These are phyloP conservation scores for Suillus brevipes DNA, from an alignment of 768 basidiomycete genomes.

Conservation along the genomic window DNA sequence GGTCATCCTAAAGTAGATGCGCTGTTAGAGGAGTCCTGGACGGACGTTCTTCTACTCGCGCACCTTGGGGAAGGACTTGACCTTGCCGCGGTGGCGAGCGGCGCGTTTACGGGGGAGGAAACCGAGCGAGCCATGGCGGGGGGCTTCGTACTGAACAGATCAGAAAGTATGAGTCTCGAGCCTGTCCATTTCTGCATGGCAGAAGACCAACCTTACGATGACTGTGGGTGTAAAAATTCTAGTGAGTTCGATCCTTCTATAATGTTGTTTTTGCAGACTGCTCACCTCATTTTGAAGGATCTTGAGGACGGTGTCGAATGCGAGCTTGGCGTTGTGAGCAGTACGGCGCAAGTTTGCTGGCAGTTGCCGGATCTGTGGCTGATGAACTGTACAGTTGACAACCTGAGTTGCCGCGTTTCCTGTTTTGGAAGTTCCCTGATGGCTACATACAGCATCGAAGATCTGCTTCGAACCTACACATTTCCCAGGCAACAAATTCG, in stretches of 20 bases:
- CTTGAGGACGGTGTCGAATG: constrained; percentile 19
- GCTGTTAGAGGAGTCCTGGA: constrained; percentile 11
- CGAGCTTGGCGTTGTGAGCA: constrained; percentile 4
- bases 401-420: constrained; percentile 3
- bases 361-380: constrained; percentile 32
- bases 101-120: constrained; percentile 96
- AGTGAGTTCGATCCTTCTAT: constrained; percentile 18
- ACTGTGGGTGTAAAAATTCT: constrained; percentile 40
- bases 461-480: not conserved
- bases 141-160: constrained; percentile 84
- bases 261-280: constrained; percentile 4
- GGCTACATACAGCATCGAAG: not conserved
- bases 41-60: constrained; percentile 23
- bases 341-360: constrained; percentile 15
- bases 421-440: constrained; percentile 18
- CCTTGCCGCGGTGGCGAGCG: constrained; percentile 97
- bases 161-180: constrained; percentile 24
- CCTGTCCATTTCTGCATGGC: constrained; percentile 22
- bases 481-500: not conserved
- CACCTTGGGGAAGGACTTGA: constrained; percentile 99
- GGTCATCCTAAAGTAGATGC: constrained; percentile 75
- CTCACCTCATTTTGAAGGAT: constrained; percentile 62
- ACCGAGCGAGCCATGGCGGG: constrained; percentile 96
- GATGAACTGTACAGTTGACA: constrained; percentile 30
- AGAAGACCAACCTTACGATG: constrained; percentile 74